These are phyloP conservation scores for Phytophthora pistaciae DNA, from an alignment of 352 stramenopile genomes.

Conservation along the genomic window DNA sequence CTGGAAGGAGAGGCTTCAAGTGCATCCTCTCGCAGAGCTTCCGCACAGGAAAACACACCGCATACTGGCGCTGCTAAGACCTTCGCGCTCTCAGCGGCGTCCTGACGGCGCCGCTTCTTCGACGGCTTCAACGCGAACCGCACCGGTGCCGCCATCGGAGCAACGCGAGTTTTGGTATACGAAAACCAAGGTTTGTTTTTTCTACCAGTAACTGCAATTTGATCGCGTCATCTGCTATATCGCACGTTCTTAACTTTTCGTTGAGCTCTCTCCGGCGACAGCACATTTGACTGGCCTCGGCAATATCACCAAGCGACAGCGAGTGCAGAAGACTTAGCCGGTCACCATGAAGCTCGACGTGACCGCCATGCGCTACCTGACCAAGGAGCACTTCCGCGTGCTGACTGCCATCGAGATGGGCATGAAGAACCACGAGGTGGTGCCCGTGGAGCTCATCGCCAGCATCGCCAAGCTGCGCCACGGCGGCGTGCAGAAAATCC, in stretches of 20 bases:
- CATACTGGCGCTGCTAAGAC: not conserved
- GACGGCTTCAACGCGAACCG: constrained; percentile 37
- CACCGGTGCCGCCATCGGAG: constrained; percentile 19
- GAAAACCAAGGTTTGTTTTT: not conserved
- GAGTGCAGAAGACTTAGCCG: not conserved
- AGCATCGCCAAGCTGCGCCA: constrained; percentile 98
- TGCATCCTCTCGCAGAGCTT: constrained; percentile 12
- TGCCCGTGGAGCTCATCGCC: constrained; percentile 97
- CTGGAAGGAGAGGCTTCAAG: not conserved
- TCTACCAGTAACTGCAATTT: constrained; percentile 9
- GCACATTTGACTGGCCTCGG: constrained; percentile 29
- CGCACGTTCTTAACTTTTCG: constrained; percentile 5
- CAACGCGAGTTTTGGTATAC: not conserved
- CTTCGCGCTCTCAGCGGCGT: constrained; percentile 6
- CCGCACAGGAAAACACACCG: constrained; percentile 16
- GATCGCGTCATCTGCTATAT: constrained; percentile 5
- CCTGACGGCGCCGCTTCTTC: constrained; percentile 44
- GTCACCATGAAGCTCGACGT: constrained; percentile 93
- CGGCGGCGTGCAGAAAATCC: constrained; percentile 98
- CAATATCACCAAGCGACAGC: constrained; percentile 21
- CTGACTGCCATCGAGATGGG: constrained; percentile 99
- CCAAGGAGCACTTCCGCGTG: constrained; percentile 97
- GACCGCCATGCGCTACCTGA: constrained; percentile 94
- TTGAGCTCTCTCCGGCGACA: not conserved
- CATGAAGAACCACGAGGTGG: constrained; percentile 99